Evolutionary conservation across 164 flowering plant species (phyloP).

Genomic region (Paratinospora sagittata): DNA sequence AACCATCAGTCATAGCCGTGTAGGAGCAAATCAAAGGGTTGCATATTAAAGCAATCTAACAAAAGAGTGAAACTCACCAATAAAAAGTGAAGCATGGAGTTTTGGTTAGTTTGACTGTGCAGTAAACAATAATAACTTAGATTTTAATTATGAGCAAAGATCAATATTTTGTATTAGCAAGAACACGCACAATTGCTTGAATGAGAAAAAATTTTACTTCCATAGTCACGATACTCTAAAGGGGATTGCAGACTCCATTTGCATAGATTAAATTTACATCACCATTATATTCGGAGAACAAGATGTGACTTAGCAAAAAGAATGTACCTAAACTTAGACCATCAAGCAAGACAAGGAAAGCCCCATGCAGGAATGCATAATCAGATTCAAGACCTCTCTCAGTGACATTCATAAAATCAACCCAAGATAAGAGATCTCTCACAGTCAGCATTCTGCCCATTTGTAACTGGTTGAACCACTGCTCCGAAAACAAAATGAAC

Average conservation of each 20-base stretch:
- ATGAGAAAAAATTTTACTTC: not conserved
- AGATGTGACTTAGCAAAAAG: not conserved
- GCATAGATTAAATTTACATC: not conserved
- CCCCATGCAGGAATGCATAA: slow-evolving; percentile 74
- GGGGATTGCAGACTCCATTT: not conserved
- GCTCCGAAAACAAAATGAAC: slow-evolving; percentile 4
- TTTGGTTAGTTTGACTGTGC: not conserved
- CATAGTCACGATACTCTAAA: not conserved
- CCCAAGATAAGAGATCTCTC: slow-evolving; percentile 93
- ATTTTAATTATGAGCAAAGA: not conserved
- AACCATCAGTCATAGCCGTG: no score
- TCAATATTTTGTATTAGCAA: not conserved
- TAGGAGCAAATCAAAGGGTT: no score
- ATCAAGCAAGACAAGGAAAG: slow-evolving; percentile 89
- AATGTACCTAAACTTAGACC: slow-evolving; percentile 74
- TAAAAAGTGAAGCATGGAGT: no score
- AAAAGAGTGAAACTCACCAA: no score
- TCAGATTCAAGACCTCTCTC: slow-evolving; percentile 42
- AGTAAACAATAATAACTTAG: not conserved
- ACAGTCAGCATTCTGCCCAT: slow-evolving; percentile 69
- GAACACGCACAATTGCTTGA: not conserved
- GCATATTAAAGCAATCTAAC: no score
- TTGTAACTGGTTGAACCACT: slow-evolving; percentile 80
- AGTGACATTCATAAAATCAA: slow-evolving; percentile 55
- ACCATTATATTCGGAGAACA: not conserved